A percentile compares a stretch with the other conserved stretches of the same genome.
These are phyloP conservation scores for Strobilomyces dryophilus DNA, from an alignment of 768 basidiomycete species.

Conservation along the genomic window DNA sequence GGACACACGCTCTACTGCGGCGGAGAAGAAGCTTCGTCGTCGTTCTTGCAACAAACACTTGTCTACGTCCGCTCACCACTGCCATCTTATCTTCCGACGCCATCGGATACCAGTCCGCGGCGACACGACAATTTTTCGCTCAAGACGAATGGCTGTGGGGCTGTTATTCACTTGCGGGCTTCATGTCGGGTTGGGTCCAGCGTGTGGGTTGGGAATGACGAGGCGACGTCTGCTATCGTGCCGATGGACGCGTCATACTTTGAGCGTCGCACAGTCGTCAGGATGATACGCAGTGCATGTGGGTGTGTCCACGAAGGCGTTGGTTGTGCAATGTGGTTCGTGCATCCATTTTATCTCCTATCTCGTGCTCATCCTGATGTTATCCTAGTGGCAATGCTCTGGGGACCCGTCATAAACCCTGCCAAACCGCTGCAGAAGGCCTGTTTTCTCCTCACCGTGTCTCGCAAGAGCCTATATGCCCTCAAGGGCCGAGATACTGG, in stretches of 20 bases:
- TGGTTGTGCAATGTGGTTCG: conserved; percentile 58
- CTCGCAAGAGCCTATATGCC: conserved; percentile 27
- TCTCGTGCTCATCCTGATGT: conserved; percentile 5
- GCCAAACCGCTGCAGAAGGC: conserved; percentile 51
- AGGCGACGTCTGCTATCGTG: conserved; percentile 50
- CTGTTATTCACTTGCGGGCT: conserved; percentile 53
- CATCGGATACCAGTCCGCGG: conserved; percentile 18
- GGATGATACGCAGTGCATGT: conserved; percentile 53
- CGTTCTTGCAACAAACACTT: conserved; percentile 17
- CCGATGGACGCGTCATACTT: conserved; percentile 57
- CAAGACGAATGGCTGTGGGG: conserved; percentile 57
- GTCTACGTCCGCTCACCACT: conserved; percentile 35
- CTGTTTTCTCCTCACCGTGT: conserved; percentile 28
- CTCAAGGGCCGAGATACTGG: conserved; percentile 43
- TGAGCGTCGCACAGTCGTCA: conserved; percentile 43
- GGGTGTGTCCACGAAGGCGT: conserved; percentile 67
- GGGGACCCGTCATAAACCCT: conserved; percentile 55
- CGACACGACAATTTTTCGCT: conserved; percentile 2
- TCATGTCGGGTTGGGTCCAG: conserved; percentile 47
- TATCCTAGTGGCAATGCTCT: conserved; percentile 56
- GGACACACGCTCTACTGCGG: conserved; percentile 43
- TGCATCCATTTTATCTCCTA: conserved; percentile 1
- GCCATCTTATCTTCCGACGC: conserved; percentile 31
- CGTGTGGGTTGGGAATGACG: conserved; percentile 56
- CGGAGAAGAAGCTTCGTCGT: conserved; percentile 23